These are phyloP conservation scores for Rhodotorula diobovata DNA, from an alignment of 768 basidiomycete species.

Conservation along the genomic window DNA sequence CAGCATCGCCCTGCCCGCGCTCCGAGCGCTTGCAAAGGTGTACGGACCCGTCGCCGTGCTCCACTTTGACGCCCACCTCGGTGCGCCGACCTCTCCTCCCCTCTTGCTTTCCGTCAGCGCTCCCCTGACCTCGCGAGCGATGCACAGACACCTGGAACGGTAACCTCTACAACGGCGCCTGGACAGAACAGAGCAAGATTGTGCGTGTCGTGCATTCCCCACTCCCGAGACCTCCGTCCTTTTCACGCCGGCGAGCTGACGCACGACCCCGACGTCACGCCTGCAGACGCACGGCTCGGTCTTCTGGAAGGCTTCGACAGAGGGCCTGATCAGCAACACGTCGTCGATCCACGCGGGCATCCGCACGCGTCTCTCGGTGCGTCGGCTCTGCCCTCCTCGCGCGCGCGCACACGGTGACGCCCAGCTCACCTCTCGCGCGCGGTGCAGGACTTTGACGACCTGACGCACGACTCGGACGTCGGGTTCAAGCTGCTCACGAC, in stretches of 20 bases:
- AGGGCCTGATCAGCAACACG: slow-evolving; percentile 65
- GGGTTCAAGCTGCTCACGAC: slow-evolving; percentile 31
- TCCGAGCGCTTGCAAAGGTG: slow-evolving; percentile 30
- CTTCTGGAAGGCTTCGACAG: slow-evolving; percentile 72
- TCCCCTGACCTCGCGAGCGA: background rate
- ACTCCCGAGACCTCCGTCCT: background rate
- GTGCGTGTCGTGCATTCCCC: no score
- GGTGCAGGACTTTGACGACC: slow-evolving; percentile 54
- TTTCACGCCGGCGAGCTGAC: background rate
- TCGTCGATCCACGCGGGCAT: slow-evolving; percentile 79
- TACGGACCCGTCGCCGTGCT: slow-evolving; percentile 38
- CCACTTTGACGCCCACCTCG: slow-evolving; percentile 35
- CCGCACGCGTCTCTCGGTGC: slow-evolving; percentile 64
- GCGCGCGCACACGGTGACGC: background rate
- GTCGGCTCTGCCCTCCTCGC: slow-evolving; percentile 23
- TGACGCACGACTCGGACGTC: slow-evolving; percentile 21
- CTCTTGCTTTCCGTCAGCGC: no score
- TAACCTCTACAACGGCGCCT: slow-evolving; percentile 13
- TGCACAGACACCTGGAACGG: slow-evolving; percentile 14
- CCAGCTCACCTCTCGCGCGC: no score
- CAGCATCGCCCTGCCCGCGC: slow-evolving; percentile 36
- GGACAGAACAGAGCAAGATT: slow-evolving; percentile 12
- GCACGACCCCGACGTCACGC: no score
- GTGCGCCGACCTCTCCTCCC: background rate
- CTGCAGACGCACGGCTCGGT: slow-evolving; percentile 54